Evolutionary conservation across 805 yeast genomes (phyloP), one percentile per base, ranked within the genome.

Genomic region (Teunomyces cretensis): DNA sequence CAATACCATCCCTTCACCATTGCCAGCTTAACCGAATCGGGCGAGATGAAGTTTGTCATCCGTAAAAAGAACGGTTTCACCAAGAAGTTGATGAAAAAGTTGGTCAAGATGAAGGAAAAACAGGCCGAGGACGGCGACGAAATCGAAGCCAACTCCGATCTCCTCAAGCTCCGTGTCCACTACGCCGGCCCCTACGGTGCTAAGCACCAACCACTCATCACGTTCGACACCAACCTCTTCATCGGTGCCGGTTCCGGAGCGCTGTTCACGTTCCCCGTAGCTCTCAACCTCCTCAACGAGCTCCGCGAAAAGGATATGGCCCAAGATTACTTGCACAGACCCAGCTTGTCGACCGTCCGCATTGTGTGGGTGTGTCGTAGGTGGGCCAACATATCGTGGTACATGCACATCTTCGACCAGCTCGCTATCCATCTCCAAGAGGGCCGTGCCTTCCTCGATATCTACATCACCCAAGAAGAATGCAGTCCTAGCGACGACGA

Each of bases 1-100:
- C 78, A 74, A 48, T 63, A 61, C 48, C 81, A 76, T 53, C 81
- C 81, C 1, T 76, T 76, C 54, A 73, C 80, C 2, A 71, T 75
- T 41, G 55, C 72, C 3, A 67, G 74, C 41, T 51, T 72, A 30
- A 57, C 75, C 9, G 68, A 61, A 6, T 45, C 67, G 2, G 70
- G 70, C 2, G 68, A 66, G 32, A 66, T 78, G 55, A 65, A 57
- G 17, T 59, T 78, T 41, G 58, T 77, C 2, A 66, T 75, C 26
- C 62, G 70, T 45, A 62, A 60, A 15, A 64, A 67, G 47, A 61
- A 63, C 16, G 81, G 81, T 0, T 75, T 76, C 46, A 76, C 80
- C 22, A 63, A 54, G 38, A 57, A 58, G 30, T 54, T 76, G 27
- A 54, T 58, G 42, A 52, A 60, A 13, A 66, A 60, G 41, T 48